phyloP scores from a whole-genome alignment of 148 eudicot species.

The Mesembryanthemum crystallinum region DNA sequence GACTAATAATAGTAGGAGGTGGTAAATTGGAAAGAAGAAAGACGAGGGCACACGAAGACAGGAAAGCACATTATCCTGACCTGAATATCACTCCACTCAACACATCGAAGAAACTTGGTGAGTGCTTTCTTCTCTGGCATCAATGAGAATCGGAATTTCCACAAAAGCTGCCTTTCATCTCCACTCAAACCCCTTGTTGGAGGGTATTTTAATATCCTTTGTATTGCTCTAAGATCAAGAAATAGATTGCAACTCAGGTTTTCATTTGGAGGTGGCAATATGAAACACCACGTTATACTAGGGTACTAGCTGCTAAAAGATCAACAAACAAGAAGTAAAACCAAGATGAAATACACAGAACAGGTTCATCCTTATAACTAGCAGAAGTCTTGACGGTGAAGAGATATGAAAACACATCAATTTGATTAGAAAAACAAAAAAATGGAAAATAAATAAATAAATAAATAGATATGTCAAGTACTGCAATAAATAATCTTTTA shows the following conservation, averaged over 20 bases:
- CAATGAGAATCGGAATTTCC: constrained; percentile 97
- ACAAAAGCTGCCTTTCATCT: constrained; percentile 90
- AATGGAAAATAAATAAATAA: neutral
- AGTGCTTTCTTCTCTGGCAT: constrained; percentile 96
- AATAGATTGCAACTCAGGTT: constrained; percentile 11
- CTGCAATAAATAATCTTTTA: neutral
- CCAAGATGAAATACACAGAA: neutral
- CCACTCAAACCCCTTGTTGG: constrained; percentile 94
- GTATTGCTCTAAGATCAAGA: constrained; percentile 59
- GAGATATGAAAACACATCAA: neutral
- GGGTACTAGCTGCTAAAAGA: neutral
- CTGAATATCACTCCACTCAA: constrained; percentile 99
- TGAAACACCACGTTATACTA: neutral
- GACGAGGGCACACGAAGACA: constrained; percentile 10
- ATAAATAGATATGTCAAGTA: too few relatives aligned
- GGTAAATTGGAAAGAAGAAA: constrained; percentile 1
- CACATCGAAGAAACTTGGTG: constrained; percentile 93
- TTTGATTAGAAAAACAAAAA: neutral
- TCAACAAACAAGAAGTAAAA: neutral
- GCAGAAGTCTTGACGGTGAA: neutral
- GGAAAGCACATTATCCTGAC: constrained; percentile 26
- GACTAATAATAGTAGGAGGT: constrained; percentile 4
- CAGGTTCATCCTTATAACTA: neutral
- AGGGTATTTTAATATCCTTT: constrained; percentile 81
- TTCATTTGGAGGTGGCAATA: neutral